Conservation (phyloP, 2,329 filamentous ascomycete genomes). For the Aspergillus tamarii region DNA sequence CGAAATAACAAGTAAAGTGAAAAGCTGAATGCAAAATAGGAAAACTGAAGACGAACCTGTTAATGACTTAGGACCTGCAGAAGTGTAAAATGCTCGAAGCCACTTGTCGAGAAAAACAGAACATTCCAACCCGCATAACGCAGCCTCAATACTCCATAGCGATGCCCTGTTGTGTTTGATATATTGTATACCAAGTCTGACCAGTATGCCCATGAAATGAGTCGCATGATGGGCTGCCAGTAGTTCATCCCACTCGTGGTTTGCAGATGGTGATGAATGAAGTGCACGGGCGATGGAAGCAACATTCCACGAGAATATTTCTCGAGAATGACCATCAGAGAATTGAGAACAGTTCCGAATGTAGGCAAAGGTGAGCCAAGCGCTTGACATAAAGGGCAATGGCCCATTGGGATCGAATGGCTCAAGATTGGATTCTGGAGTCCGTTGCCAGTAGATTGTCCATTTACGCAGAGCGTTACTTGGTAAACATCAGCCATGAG, state of each 20-base stretch:
- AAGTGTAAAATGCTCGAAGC: neutral
- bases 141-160: slow-evolving; percentile 6
- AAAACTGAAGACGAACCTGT: neutral
- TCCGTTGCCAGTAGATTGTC: slow-evolving; percentile 12
- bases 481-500: neutral
- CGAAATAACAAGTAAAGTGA: neutral
- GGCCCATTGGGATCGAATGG: slow-evolving; percentile 12
- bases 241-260: neutral
- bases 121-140: slow-evolving; percentile 6
- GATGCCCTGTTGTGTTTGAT: slow-evolving; percentile 5
- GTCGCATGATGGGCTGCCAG: slow-evolving; percentile 2
- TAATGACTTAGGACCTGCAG: neutral
- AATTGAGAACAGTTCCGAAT: slow-evolving; percentile 5
- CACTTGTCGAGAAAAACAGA: slow-evolving; percentile 7
- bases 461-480: slow-evolving; percentile 5
- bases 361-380: slow-evolving; percentile 11
- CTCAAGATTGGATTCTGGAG: slow-evolving; percentile 13
- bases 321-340: neutral
- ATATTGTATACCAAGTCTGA: slow-evolving; percentile 8
- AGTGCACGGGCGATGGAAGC: neutral
- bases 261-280: neutral
- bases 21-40: neutral
- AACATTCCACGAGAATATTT: neutral
- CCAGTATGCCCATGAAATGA: neutral
- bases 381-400: slow-evolving; percentile 12